phyloP scores from a whole-genome alignment of 108 stramenopile genomes.

The Skeletonema grethae region DNA sequence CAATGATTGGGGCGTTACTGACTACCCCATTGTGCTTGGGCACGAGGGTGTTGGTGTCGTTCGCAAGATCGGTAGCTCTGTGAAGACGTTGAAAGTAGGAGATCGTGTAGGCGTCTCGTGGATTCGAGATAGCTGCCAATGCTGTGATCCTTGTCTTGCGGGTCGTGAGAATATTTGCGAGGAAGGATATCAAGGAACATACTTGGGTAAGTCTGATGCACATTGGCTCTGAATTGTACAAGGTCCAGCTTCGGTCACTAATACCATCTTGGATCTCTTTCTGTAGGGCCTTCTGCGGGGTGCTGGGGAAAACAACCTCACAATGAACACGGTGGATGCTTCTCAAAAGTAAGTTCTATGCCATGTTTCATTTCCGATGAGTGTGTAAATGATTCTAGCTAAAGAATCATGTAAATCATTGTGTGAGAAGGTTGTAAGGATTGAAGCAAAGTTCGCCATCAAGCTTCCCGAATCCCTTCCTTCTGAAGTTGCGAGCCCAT shows the following conservation, averaged over 20 bases:
- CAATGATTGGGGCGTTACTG: slow-evolving; percentile 33
- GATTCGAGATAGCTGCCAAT: slow-evolving; percentile 23
- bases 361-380: no score
- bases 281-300: slow-evolving; percentile 13
- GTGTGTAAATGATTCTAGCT: no score
- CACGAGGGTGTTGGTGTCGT: slow-evolving; percentile 28
- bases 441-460: slow-evolving; percentile 28
- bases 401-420: no score
- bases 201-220: slow-evolving; percentile 5
- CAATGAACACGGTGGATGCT: slow-evolving; percentile 34
- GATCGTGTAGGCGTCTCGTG: slow-evolving; percentile 25
- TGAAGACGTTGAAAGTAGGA: slow-evolving; percentile 20
- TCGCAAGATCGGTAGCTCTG: slow-evolving; percentile 18
- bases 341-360: slow-evolving; percentile 5
- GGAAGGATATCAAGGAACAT: slow-evolving; percentile 23
- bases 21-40: slow-evolving; percentile 32
- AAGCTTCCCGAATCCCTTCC: slow-evolving; percentile 27
- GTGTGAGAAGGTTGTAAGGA: slow-evolving; percentile 18
- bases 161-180: slow-evolving; percentile 31
- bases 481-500: slow-evolving; percentile 24
- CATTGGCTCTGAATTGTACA: background rate
- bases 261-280: background rate
- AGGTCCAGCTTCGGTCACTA: background rate
- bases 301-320: slow-evolving; percentile 27
- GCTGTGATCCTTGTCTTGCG: slow-evolving; percentile 24